Conservation (phyloP, 257 asterid species). For the Solanum chiquidenum region DNA sequence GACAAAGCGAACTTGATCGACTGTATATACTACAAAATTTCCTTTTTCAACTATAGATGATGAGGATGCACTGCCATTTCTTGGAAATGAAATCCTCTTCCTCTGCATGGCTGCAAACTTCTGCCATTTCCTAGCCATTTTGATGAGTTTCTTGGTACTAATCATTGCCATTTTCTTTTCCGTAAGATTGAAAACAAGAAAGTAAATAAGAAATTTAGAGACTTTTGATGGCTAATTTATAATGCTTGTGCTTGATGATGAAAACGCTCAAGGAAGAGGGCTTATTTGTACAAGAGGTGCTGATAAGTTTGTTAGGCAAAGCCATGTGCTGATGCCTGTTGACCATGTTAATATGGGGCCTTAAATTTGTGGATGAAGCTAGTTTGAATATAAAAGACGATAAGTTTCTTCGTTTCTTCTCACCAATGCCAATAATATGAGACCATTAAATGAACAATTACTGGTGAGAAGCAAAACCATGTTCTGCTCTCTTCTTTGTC, state of each 20-base stretch:
- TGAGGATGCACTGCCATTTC: not conserved
- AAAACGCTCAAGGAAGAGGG: not conserved
- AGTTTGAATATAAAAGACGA: not conserved
- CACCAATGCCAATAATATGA: not conserved
- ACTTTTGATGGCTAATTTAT: not conserved
- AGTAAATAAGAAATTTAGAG: not conserved
- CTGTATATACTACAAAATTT: not conserved
- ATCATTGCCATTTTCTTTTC: not conserved
- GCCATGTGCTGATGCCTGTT: not conserved
- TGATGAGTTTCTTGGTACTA: not conserved
- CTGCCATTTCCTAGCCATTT: not conserved
- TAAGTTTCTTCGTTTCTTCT: not conserved
- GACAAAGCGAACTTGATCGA: not conserved
- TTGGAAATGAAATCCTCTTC: not conserved
- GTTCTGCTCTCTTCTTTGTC: not conserved
- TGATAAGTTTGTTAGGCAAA: not conserved
- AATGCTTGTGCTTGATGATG: not conserved
- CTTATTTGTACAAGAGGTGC: not conserved
- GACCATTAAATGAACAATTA: not conserved
- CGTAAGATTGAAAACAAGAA: not conserved
- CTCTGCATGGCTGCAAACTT: not conserved
- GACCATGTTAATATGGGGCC: not conserved
- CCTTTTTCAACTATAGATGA: not conserved
- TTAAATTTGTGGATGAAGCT: not conserved
- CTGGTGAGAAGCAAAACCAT: not conserved